Conservation (phyloP, 257 asterid genomes). For the Solanum bulbocastanum region DNA sequence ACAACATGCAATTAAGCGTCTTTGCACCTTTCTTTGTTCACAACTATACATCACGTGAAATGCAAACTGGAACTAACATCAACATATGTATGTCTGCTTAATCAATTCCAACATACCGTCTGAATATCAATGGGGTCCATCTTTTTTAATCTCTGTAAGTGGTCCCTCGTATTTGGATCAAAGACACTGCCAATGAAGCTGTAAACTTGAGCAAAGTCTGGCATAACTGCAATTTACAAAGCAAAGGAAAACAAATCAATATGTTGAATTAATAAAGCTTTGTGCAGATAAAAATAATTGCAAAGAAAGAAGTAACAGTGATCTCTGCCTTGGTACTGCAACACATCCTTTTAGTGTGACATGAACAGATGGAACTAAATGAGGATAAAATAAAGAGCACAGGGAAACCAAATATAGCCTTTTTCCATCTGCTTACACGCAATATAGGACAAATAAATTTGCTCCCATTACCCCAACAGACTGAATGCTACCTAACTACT, state of each 20-base stretch:
- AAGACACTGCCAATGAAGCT: conserved; percentile 52
- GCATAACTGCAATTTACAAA: conserved; percentile 39
- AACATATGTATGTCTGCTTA: neutral
- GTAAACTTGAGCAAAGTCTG: conserved; percentile 82
- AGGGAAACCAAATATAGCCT: neutral
- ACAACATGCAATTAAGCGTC: neutral
- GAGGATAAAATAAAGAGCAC: neutral
- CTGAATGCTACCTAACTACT: neutral
- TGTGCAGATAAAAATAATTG: neutral
- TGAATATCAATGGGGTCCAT: conserved; percentile 71
- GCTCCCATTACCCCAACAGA: neutral
- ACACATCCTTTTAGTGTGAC: neutral
- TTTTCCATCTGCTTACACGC: neutral
- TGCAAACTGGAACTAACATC: neutral
- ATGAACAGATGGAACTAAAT: neutral
- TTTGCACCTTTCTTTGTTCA: neutral
- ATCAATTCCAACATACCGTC: conserved; percentile 44
- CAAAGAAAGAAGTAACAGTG: neutral
- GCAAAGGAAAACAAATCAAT: neutral
- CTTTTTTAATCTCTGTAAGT: conserved; percentile 44
- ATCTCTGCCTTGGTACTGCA: neutral
- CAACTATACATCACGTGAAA: neutral
- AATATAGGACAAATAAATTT: neutral
- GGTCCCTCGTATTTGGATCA: conserved; percentile 46
- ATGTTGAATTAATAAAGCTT: neutral